Evolutionary conservation across 2,329 filamentous ascomycete genomes (phyloP).

Genomic region (Colletotrichum orbiculare): DNA sequence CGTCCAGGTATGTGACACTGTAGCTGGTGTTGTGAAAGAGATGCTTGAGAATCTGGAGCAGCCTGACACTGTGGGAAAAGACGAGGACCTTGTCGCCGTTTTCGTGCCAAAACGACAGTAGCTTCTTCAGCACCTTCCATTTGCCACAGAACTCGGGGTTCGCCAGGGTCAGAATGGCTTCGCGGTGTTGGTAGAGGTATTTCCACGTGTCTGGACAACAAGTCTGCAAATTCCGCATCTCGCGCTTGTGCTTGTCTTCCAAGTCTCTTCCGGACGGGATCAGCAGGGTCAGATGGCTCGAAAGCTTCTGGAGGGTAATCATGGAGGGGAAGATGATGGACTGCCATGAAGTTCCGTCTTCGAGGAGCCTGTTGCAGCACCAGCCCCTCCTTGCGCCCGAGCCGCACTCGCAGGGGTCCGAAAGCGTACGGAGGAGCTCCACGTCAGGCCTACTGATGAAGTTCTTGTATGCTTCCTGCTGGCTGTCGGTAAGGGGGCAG

Average conservation of each 20-base stretch:
- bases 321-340: slow-evolving; percentile 87
- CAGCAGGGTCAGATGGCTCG: slow-evolving; percentile 91
- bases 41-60: slow-evolving; percentile 85
- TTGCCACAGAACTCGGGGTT: slow-evolving; percentile 96
- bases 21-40: slow-evolving; percentile 91
- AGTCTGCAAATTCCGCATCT: slow-evolving; percentile 77
- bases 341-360: slow-evolving; percentile 76
- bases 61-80: slow-evolving; percentile 90
- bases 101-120: slow-evolving; percentile 89
- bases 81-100: slow-evolving; percentile 95
- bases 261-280: slow-evolving; percentile 73
- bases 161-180: slow-evolving; percentile 82
- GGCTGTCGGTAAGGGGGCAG: slow-evolving; percentile 86
- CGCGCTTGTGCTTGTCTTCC: slow-evolving; percentile 80
- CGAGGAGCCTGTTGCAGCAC: slow-evolving; percentile 76
- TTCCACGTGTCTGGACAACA: slow-evolving; percentile 82
- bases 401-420: slow-evolving; percentile 75
- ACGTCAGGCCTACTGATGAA: slow-evolving; percentile 81
- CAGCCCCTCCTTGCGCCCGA: slow-evolving; percentile 79
- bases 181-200: slow-evolving; percentile 77
- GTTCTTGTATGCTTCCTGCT: slow-evolving; percentile 84
- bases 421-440: slow-evolving; percentile 73
- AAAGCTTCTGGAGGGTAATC: slow-evolving; percentile 83
- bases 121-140: slow-evolving; percentile 89
- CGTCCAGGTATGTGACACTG: slow-evolving; percentile 91